Evolutionary conservation across 352 stramenopile genomes (phyloP).

Genomic region (Phytopythium mirpurense): DNA sequence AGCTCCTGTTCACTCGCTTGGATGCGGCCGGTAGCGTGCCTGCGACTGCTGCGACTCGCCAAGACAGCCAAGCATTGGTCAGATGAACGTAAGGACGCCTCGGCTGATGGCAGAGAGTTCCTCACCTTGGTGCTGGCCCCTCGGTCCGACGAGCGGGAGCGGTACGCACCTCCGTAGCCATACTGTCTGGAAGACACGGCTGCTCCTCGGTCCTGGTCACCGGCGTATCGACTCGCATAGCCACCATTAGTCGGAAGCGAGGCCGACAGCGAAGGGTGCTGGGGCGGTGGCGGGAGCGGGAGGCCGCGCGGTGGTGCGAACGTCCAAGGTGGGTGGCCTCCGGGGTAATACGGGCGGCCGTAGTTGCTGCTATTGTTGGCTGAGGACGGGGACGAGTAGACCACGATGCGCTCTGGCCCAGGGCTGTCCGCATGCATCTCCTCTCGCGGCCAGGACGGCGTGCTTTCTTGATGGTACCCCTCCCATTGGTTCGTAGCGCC

Average conservation of each 20-base stretch:
- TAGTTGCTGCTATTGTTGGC: constrained; percentile 1
- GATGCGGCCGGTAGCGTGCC: constrained; percentile 1
- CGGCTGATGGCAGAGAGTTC: background rate
- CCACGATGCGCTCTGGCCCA: constrained; percentile 26
- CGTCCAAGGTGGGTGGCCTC: constrained; percentile 4
- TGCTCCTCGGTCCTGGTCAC: background rate
- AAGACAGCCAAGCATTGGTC: background rate
- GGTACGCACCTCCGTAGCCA: constrained; percentile 13
- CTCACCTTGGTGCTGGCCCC: constrained; percentile 13
- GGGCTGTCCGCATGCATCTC: constrained; percentile 15
- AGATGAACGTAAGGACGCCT: background rate
- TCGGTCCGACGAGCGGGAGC: constrained; percentile 14
- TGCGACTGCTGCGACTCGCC: background rate
- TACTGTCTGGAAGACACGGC: constrained; percentile 8
- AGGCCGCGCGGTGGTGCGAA: constrained; percentile 2
- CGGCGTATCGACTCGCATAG: background rate
- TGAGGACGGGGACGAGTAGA: constrained; percentile 21
- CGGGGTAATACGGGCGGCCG: constrained; percentile 4
- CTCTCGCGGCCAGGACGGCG: constrained; percentile 14
- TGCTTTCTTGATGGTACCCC: constrained; percentile 13
- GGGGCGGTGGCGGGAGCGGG: background rate
- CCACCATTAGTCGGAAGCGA: background rate
- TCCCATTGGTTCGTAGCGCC: constrained; percentile 14
- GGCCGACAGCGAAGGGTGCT: background rate
- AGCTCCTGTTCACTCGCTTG: background rate